A percentile compares a stretch with the other conserved stretches of the same genome.
These are phyloP conservation scores for Solanum paucissectum DNA, from an alignment of 257 asterid species.

Conservation along the genomic window DNA sequence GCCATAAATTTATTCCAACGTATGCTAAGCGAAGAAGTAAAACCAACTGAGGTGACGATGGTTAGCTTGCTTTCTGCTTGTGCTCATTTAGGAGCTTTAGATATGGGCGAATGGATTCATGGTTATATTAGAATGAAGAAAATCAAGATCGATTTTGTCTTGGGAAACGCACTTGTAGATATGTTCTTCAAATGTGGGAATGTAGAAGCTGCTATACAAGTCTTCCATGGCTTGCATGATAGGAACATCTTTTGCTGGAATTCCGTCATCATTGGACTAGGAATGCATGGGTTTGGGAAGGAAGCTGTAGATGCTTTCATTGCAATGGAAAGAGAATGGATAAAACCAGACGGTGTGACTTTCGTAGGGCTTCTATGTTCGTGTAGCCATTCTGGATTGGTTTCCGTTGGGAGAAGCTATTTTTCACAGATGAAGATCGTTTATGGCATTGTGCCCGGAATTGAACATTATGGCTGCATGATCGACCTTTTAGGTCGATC, in stretches of 20 bases:
- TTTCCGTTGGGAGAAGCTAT: slow-evolving; percentile 16
- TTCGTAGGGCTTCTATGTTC: slow-evolving; percentile 24
- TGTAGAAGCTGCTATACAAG: slow-evolving; percentile 16
- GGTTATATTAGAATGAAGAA: slow-evolving; percentile 7
- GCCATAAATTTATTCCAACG: slow-evolving; percentile 11
- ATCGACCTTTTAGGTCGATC: slow-evolving; percentile 27
- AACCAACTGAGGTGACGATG: slow-evolving; percentile 25
- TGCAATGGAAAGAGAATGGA: slow-evolving; percentile 15
- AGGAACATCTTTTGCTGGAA: slow-evolving; percentile 27
- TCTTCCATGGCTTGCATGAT: slow-evolving; percentile 14
- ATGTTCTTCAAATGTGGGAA: slow-evolving; percentile 29
- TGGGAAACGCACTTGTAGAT: slow-evolving; percentile 23
- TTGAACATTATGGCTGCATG: slow-evolving; percentile 33
- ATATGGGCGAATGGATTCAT: slow-evolving; percentile 24
- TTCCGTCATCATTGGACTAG: slow-evolving; percentile 16
- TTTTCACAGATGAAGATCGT: slow-evolving; percentile 12
- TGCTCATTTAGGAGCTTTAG: slow-evolving; percentile 26
- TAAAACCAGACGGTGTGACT: slow-evolving; percentile 23
- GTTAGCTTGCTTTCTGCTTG: slow-evolving; percentile 19
- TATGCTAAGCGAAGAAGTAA: slow-evolving; percentile 18
- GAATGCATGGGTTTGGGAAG: slow-evolving; percentile 19
- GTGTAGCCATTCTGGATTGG: slow-evolving; percentile 18
- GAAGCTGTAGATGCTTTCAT: slow-evolving; percentile 16
- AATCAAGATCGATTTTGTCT: slow-evolving; percentile 14
- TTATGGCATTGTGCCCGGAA: slow-evolving; percentile 17